Percentiles rank a stretch among this genome's conserved stretches.
phyloP scores from a whole-genome alignment of 2,329 filamentous ascomycete species.

The Talaromyces piceae region DNA sequence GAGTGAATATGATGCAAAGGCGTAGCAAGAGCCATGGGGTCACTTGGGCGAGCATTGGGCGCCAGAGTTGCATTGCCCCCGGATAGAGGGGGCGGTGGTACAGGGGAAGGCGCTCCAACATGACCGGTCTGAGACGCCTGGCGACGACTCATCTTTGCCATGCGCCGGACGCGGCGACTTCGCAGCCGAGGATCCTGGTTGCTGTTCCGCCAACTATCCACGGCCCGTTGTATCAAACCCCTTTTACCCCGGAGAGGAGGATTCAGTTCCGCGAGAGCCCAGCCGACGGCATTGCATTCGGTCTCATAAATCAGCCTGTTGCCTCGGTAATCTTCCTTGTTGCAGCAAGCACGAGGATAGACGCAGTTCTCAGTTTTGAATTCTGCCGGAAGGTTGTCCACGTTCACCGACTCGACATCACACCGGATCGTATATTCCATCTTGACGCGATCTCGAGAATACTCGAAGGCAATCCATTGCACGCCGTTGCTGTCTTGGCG shows the following conservation, averaged over 20 bases:
- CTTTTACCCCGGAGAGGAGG: slow-evolving; percentile 85
- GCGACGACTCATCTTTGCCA: slow-evolving; percentile 91
- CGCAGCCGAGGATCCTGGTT: slow-evolving; percentile 90
- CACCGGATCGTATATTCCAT: slow-evolving; percentile 99
- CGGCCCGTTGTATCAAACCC: slow-evolving; percentile 89
- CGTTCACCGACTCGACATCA: slow-evolving; percentile 93
- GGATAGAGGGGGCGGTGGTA: slow-evolving; percentile 24
- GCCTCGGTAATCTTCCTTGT: slow-evolving; percentile 92
- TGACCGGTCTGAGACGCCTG: slow-evolving; percentile 54
- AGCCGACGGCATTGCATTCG: slow-evolving; percentile 99
- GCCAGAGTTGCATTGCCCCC: background rate
- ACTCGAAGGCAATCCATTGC: slow-evolving; percentile 98
- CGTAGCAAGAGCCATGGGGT: slow-evolving; percentile 58
- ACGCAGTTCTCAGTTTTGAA: slow-evolving; percentile 99
- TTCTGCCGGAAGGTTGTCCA: slow-evolving; percentile 72
- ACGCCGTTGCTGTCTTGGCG: slow-evolving; percentile 93
- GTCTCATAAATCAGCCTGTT: slow-evolving; percentile 96
- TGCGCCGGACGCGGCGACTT: slow-evolving; percentile 83
- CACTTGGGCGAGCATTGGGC: slow-evolving; percentile 26
- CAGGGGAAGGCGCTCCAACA: slow-evolving; percentile 51
- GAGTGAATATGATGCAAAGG: slow-evolving; percentile 61
- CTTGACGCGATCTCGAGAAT: slow-evolving; percentile 93
- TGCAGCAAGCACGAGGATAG: slow-evolving; percentile 88
- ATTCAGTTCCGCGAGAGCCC: slow-evolving; percentile 91
- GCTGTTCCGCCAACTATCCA: slow-evolving; percentile 98